These are phyloP conservation scores for Sporothrix schenckii DNA, from an alignment of 2,329 filamentous ascomycete genomes.

Conservation along the genomic window DNA sequence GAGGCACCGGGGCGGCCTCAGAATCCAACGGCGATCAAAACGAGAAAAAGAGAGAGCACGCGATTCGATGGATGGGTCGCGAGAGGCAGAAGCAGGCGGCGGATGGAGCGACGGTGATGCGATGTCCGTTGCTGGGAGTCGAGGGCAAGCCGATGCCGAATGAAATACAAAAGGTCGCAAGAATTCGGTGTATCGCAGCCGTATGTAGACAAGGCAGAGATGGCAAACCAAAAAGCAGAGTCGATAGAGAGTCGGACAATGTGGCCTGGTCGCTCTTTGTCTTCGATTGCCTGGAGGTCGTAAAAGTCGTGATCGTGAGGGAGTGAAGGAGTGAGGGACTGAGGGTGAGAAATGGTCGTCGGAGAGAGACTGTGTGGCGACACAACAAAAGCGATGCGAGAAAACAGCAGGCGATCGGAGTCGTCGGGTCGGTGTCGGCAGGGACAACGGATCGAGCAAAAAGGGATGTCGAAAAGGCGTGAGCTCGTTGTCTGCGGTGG, in stretches of 20 bases:
- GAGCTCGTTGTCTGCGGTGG: conserved; percentile 18
- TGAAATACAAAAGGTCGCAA: not conserved
- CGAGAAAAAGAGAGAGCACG: conserved; percentile 12
- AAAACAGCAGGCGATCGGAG: conserved; percentile 15
- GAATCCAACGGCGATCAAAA: not conserved
- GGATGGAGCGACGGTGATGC: not conserved
- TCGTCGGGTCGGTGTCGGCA: conserved; percentile 11
- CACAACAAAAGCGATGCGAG: conserved; percentile 15
- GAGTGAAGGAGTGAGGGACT: not conserved
- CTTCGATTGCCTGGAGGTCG: not conserved
- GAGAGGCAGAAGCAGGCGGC: not conserved
- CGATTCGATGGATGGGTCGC: conserved; percentile 15
- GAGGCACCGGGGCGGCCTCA: conserved; percentile 22
- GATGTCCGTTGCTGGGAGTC: not conserved
- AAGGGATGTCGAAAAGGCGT: conserved; percentile 3
- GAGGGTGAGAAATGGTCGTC: conserved; percentile 6
- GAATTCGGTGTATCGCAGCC: conserved; percentile 10
- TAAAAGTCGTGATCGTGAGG: conserved; percentile 11
- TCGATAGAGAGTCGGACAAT: not conserved
- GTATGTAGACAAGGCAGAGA: not conserved
- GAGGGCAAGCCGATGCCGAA: conserved; percentile 3
- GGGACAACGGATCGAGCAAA: not conserved
- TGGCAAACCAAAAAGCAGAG: not conserved
- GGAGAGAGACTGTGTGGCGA: conserved; percentile 17
- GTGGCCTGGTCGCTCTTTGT: not conserved